Evolutionary conservation across 257 asterid species (phyloP).

Genomic region (Primulina huaijiensis): DNA sequence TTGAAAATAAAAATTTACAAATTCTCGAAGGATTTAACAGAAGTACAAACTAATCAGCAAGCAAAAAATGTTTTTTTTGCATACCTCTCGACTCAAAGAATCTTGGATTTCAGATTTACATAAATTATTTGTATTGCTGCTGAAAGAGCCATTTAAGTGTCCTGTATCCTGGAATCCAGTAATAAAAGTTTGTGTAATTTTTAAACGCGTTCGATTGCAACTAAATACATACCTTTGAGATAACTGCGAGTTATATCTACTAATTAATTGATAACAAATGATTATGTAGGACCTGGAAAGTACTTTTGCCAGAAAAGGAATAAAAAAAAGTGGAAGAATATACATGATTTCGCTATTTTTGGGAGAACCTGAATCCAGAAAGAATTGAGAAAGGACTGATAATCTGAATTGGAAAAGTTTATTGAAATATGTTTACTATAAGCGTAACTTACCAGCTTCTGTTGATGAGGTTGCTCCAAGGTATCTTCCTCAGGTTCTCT

Average conservation of each 20-base stretch:
- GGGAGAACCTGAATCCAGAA: not conserved
- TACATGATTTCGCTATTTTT: too few species aligned
- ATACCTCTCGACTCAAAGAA: constrained; percentile 86
- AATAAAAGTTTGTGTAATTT: constrained; percentile 14
- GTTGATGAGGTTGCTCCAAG: constrained; percentile 32
- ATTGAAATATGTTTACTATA: not conserved
- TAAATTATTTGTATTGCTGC: constrained; percentile 44
- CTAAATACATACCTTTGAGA: constrained; percentile 6
- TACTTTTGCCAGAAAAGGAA: not conserved
- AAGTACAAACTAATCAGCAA: not conserved
- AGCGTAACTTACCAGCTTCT: constrained; percentile 53
- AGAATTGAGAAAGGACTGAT: not conserved
- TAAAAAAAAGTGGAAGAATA: too few species aligned
- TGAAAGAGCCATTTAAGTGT: constrained; percentile 30
- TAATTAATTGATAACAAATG: not conserved
- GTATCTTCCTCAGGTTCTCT: constrained; percentile 42
- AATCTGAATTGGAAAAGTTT: not conserved
- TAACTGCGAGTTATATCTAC: not conserved
- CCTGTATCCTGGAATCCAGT: constrained; percentile 45
- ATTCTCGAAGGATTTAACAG: not conserved
- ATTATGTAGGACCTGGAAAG: not conserved
- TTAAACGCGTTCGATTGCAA: not conserved
- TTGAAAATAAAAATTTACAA: not conserved
- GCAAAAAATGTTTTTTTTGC: constrained; percentile 12
- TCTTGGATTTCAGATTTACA: constrained; percentile 55